Evolutionary conservation across 768 basidiomycete species (phyloP).

Genomic region (Mycena metata): DNA sequence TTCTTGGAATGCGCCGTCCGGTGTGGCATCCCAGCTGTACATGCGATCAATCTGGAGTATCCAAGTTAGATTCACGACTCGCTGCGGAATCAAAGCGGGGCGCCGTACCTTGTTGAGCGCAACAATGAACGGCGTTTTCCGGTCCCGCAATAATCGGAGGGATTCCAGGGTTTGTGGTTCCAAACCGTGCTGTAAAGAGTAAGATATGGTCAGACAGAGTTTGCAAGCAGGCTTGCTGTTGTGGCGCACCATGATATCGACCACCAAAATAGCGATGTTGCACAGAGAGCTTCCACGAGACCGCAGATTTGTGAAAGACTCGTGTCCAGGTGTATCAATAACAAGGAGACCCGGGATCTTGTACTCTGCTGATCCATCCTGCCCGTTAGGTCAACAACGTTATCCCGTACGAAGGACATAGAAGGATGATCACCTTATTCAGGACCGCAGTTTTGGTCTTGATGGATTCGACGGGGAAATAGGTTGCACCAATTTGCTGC

Average conservation of each 20-base stretch:
- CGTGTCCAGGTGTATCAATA: conserved; percentile 99
- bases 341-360: conserved; percentile 96
- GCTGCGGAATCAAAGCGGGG: conserved; percentile 10
- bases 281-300: conserved; percentile 96
- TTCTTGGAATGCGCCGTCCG: conserved; percentile 93
- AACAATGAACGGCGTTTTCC: conserved; percentile 98
- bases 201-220: conserved; percentile 19
- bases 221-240: not conserved
- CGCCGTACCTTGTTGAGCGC: conserved; percentile 90
- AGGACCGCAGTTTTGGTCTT: conserved; percentile 93
- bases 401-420: not conserved
- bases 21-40: conserved; percentile 93
- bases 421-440: conserved; percentile 72
- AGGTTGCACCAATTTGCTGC: conserved; percentile 99
- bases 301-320: conserved; percentile 97
- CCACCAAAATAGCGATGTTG: conserved; percentile 98
- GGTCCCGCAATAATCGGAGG: conserved; percentile 88
- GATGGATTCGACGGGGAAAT: conserved; percentile 97
- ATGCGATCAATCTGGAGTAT: conserved; percentile 90
- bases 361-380: conserved; percentile 90
- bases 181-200: conserved; percentile 81
- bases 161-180: conserved; percentile 99
- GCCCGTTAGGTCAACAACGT: conserved; percentile 26
- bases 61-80: conserved; percentile 22
- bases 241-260: conserved; percentile 90